phyloP scores from a whole-genome alignment of 2,329 filamentous ascomycete genomes.

The Aspergillus phoenicis region DNA sequence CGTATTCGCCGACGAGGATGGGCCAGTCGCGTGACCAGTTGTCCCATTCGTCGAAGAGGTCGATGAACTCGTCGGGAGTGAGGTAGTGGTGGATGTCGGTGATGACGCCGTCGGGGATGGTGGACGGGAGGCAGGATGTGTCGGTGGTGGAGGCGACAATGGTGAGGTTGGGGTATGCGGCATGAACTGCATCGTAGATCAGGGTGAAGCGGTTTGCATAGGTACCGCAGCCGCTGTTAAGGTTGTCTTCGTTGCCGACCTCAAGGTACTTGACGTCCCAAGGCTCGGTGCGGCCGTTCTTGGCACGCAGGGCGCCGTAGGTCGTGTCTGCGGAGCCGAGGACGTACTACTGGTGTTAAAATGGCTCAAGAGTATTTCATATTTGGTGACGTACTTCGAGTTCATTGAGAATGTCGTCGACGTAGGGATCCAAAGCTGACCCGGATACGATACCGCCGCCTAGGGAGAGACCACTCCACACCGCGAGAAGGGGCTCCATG shows the following conservation, averaged over 20 bases:
- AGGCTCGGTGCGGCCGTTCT: constrained; percentile 62
- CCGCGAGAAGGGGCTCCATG: constrained; percentile 59
- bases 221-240: constrained; percentile 53
- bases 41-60: constrained; percentile 58
- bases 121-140: constrained; percentile 28
- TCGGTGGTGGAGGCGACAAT: constrained; percentile 54
- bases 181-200: constrained; percentile 61
- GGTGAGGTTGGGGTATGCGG: constrained; percentile 58
- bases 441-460: constrained; percentile 53
- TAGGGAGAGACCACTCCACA: constrained; percentile 58
- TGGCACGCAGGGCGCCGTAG: constrained; percentile 60
- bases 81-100: constrained; percentile 58
- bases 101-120: constrained; percentile 41
- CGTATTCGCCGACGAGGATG: constrained; percentile 36
- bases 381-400: constrained; percentile 49
- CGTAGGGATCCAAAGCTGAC: constrained; percentile 55
- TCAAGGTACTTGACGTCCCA: constrained; percentile 64
- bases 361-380: background rate
- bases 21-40: constrained; percentile 46
- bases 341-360: constrained; percentile 49
- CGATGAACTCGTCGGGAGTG: constrained; percentile 53
- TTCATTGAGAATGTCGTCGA: constrained; percentile 64
- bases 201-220: constrained; percentile 60
- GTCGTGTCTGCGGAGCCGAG: constrained; percentile 56
- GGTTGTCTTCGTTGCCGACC: constrained; percentile 68